Base-by-base conservation (phyloP, 2,329 filamentous ascomycete genomes). In the Macroventuria anomochaeta region DNA sequence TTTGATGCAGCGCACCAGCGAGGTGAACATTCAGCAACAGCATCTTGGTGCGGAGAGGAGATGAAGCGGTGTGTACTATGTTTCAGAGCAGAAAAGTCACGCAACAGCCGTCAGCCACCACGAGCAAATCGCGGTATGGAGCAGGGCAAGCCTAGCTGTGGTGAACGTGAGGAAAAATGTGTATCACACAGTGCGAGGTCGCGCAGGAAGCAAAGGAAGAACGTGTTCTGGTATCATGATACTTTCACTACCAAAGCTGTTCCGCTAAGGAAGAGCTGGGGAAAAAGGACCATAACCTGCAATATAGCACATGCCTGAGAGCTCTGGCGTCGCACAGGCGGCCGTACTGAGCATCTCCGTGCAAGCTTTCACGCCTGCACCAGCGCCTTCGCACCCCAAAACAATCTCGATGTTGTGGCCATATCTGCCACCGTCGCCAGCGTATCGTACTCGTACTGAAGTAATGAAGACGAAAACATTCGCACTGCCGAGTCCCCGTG, bases 301-400 rank as follows among this genome's bases (percentile, higher is more conserved):
- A 50, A 46, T 43, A 33, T 21, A 61, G 55, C 55, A 62, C 34
- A 55, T 59, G 55, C 57, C 53, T 42, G 55, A 62, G 61, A 63
- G 58, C 68, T 69, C 68, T 59, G 62, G 64, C 62, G 46, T 72
- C 70, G 17, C 62, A 69, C 31, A 59, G 69, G 64, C 69, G 58
- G 62, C 67, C 65, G 54, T 53, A 36, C 17, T 53, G 64, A 70
- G 61, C 63, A 55, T 58, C 56, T 63, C 62, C 7, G 59, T 64
- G 62, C 68, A 65, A 64, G 55, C 62, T 70, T 65, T 67, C 54
- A 69, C 62, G 57, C 62, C 57, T 59, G 63, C 68, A 64, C 56
- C 43, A 46, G 48, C 47, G 50, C 55, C 57, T 53, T 55, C 44
- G 31, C 55, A 26, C 41, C 46, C 40, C 42, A 38, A 58, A 59